Evolutionary conservation across 2,329 filamentous ascomycete species (phyloP).

Genomic region (Zasmidium cellare): DNA sequence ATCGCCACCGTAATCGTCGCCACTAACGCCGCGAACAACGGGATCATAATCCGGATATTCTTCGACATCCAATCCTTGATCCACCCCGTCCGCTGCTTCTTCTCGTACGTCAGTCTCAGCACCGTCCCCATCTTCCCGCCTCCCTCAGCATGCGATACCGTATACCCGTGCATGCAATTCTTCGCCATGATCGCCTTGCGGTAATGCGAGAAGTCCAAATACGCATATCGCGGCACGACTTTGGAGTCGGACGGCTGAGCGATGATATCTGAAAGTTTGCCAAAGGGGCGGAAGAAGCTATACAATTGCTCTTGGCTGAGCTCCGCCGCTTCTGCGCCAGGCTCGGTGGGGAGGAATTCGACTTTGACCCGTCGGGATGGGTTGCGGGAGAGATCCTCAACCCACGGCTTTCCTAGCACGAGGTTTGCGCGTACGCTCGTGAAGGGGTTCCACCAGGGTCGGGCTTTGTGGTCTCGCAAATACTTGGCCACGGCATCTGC

Average conservation of each 20-base stretch:
- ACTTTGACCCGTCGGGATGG: slow-evolving; percentile 75
- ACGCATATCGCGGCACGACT: slow-evolving; percentile 74
- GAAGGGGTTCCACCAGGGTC: slow-evolving; percentile 89
- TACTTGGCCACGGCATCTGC: slow-evolving; percentile 63
- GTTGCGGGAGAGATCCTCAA: slow-evolving; percentile 85
- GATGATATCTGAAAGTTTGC: slow-evolving; percentile 83
- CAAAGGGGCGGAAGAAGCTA: slow-evolving; percentile 82
- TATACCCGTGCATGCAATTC: slow-evolving; percentile 87
- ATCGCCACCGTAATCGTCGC: slow-evolving; percentile 82
- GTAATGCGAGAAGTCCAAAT: slow-evolving; percentile 71
- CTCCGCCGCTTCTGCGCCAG: slow-evolving; percentile 72
- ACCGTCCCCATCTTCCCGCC: slow-evolving; percentile 75
- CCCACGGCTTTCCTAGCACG: slow-evolving; percentile 85
- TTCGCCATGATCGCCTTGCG: slow-evolving; percentile 82
- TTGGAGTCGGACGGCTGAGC: slow-evolving; percentile 86
- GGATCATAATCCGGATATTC: slow-evolving; percentile 85
- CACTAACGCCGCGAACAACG: slow-evolving; percentile 74
- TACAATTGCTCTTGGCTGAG: slow-evolving; percentile 85
- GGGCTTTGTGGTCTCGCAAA: slow-evolving; percentile 69
- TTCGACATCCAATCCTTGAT: slow-evolving; percentile 80
- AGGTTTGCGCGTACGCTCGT: slow-evolving; percentile 67
- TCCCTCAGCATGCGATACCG: slow-evolving; percentile 65
- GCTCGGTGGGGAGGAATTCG: slow-evolving; percentile 75
- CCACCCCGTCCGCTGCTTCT: slow-evolving; percentile 72
- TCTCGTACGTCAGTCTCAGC: slow-evolving; percentile 81